Conservation (phyloP, 768 basidiomycete species). For the Mycena galopus region DNA sequence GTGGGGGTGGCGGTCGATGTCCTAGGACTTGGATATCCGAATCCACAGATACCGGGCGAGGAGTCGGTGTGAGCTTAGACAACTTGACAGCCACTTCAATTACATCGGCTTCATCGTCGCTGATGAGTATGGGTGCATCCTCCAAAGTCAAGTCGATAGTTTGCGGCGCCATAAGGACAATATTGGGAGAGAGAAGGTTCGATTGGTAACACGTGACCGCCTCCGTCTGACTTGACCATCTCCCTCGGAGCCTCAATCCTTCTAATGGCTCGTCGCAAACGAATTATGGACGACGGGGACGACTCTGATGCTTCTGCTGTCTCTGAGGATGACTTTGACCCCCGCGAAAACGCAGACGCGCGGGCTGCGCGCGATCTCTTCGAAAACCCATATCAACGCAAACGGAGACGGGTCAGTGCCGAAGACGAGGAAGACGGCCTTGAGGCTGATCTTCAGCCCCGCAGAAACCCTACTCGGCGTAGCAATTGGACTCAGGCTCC, state of each 20-base stretch:
- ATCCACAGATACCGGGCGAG: constrained; percentile 2
- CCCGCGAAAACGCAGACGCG: constrained; percentile 70
- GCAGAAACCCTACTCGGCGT: constrained; percentile 49
- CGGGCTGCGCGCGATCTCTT: constrained; percentile 83
- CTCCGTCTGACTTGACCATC: no score
- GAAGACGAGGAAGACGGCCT: constrained; percentile 84
- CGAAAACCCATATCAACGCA: constrained; percentile 80
- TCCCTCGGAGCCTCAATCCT: no score
- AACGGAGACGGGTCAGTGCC: constrained; percentile 72
- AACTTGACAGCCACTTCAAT: constrained; percentile 11
- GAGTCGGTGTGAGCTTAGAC: not conserved
- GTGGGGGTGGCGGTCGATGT: not conserved
- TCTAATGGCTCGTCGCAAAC: constrained; percentile 81
- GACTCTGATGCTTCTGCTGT: constrained; percentile 76
- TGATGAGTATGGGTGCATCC: constrained; percentile 21
- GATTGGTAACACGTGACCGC: no score
- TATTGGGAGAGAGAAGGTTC: no score
- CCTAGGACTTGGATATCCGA: not conserved
- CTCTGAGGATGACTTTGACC: constrained; percentile 62
- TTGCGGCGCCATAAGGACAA: not conserved
- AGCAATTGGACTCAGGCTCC: constrained; percentile 84
- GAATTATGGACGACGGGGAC: constrained; percentile 78
- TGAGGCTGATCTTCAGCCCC: constrained; percentile 40
- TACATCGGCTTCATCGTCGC: constrained; percentile 21
- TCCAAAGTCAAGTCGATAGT: constrained; percentile 5